Base-by-base conservation (phyloP, 208 protist species). In the Lotmaria passim region DNA sequence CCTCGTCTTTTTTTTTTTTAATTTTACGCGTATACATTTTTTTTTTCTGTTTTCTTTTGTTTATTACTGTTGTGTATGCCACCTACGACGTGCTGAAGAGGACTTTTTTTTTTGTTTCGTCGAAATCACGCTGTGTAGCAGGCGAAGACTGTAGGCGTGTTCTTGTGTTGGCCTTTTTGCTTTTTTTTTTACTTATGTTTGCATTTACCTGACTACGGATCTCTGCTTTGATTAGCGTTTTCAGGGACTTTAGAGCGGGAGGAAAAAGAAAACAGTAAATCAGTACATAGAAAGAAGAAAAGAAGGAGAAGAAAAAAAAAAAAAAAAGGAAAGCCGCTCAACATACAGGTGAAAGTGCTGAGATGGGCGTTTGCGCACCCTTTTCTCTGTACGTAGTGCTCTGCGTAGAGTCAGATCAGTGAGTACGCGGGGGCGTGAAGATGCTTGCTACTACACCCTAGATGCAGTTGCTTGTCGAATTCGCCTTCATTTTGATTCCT, bases 181-280 rank as follows among this genome's bases (percentile, higher is more conserved):
- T 62, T 33, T 5, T 14, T 44, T 46, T 33, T 44, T 26, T 59
- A 48, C 34, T 48, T 46, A 48, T 61, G 21, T 61, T 61, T 61
- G 56, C 38, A 28, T 34, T 48, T 48, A 14, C 24, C 30, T 56
- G 51, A 56, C 17, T 33, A 7, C 6, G 30, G 6, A 39, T 38
- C 30, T 30, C 51, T 38, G 51, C 51, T 39, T 17, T 11, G 24
- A 56, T n/a, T 5, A 39, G 19, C 3, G 8, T 38, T 17, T 39
- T 39, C 51, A 38, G 24, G 15, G 30, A 23, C 30, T 3, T 39
- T 30, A 33, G n/a, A n/a, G n/a, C n/a, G n/a, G n/a, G n/a, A n/a
- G n/a, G n/a, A 44, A 44, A 59, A 59, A 24, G 34, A 26, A 14
- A 59, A 59, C 6, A n/a, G n/a, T n/a, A n/a, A n/a, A n/a, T n/a